Conservation (phyloP, 1,139 yeast genomes). For the Blastobotrys aristatus region DNA sequence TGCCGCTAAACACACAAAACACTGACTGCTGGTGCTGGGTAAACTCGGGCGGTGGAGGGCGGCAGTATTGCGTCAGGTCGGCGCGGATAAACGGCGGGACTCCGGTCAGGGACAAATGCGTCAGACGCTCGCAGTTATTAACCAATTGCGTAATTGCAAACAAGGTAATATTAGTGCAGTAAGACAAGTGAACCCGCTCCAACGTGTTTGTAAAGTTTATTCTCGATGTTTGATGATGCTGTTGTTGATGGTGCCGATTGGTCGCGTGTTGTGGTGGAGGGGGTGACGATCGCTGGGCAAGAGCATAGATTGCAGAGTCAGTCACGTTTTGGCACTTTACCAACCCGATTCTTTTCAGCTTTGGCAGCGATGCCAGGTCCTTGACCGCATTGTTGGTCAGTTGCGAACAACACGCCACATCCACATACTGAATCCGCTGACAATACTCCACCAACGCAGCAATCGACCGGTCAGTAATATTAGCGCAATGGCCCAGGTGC, state of each 20-base stretch:
- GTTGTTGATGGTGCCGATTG: not conserved
- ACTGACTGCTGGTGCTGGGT: conserved; percentile 79
- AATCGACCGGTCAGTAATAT: conserved; percentile 87
- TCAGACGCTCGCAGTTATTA: conserved; percentile 76
- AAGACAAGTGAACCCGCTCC: conserved; percentile 89
- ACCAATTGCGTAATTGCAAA: conserved; percentile 47
- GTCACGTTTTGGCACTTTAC: conserved; percentile 89
- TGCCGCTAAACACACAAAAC: conserved; percentile 92
- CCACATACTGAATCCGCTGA: conserved; percentile 84
- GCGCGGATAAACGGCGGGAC: conserved; percentile 80
- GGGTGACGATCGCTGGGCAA: conserved; percentile 49
- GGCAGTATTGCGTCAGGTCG: conserved; percentile 81
- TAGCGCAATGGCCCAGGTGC: conserved; percentile 90
- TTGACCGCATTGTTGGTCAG: conserved; percentile 79
- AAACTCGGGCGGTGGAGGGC: conserved; percentile 94
- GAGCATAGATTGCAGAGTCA: conserved; percentile 75
- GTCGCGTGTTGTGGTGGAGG: not conserved
- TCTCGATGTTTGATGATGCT: conserved; percentile 36
- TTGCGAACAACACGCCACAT: conserved; percentile 90
- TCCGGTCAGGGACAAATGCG: conserved; percentile 91
- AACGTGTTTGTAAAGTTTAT: conserved; percentile 45
- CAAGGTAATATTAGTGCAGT: conserved; percentile 71
- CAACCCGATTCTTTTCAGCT: conserved; percentile 83
- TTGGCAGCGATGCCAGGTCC: conserved; percentile 72
- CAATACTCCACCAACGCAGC: conserved; percentile 70